Evolutionary conservation across 345 rosid genomes (phyloP).

Genomic region (Moricandia moricandioides): DNA sequence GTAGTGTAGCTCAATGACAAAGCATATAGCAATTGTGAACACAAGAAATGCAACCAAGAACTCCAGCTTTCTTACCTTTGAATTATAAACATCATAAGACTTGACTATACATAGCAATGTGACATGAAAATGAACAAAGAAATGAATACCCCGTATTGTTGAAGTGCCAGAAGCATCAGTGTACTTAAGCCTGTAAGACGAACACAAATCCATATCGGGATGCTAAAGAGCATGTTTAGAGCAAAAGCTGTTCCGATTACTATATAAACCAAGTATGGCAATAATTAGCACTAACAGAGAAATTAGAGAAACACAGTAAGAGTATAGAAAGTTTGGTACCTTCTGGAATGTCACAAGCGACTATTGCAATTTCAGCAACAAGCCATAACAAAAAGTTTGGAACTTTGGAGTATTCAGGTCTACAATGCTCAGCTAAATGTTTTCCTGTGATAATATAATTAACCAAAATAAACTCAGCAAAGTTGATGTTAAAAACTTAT

Average conservation of each 20-base stretch:
- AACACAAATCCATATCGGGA: constrained; percentile 89
- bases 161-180: constrained; percentile 71
- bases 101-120: not conserved
- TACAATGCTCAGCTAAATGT: constrained; percentile 92
- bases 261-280: constrained; percentile 24
- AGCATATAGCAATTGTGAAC: constrained; percentile 78
- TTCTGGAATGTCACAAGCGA: constrained; percentile 99
- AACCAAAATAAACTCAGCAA: not conserved
- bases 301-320: not conserved
- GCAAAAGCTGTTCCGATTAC: constrained; percentile 97
- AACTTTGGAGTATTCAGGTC: constrained; percentile 67
- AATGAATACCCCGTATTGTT: constrained; percentile 78
- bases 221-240: constrained; percentile 83
- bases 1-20: constrained; percentile 70
- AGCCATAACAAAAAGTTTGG: constrained; percentile 84
- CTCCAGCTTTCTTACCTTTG: constrained; percentile 87
- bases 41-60: constrained; percentile 78
- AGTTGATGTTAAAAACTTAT: not conserved
- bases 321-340: constrained; percentile 40
- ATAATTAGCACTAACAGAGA: not conserved
- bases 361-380: constrained; percentile 83
- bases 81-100: constrained; percentile 1
- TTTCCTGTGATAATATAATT: constrained; percentile 46
- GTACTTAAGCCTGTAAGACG: constrained; percentile 90
- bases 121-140: not conserved